Conservation (phyloP, 164 flowering plant species). For the Aristolochia californica region DNA sequence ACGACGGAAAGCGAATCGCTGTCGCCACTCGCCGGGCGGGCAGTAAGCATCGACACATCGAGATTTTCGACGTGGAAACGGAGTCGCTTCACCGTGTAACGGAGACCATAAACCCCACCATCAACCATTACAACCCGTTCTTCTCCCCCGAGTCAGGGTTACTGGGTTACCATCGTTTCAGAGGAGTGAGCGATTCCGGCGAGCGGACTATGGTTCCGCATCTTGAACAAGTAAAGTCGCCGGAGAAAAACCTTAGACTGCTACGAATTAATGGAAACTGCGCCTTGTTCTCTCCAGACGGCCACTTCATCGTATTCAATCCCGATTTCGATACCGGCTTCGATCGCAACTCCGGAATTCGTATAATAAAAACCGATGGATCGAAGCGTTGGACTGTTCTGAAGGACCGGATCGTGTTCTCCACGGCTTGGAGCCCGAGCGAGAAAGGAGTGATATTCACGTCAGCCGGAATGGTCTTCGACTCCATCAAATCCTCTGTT, state of each 20-base stretch:
- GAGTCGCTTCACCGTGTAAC: slow-evolving; percentile 40
- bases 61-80: slow-evolving; percentile 46
- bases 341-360: slow-evolving; percentile 27
- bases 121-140: slow-evolving; percentile 85
- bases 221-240: slow-evolving; percentile 44
- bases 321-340: slow-evolving; percentile 32
- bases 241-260: slow-evolving; percentile 36
- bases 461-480: slow-evolving; percentile 65
- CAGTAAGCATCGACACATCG: slow-evolving; percentile 51
- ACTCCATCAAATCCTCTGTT: slow-evolving; percentile 36
- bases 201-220: slow-evolving; percentile 45
- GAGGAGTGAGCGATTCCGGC: slow-evolving; percentile 36
- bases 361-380: slow-evolving; percentile 53
- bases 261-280: slow-evolving; percentile 53
- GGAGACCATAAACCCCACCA: slow-evolving; percentile 35
- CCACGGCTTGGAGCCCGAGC: slow-evolving; percentile 54
- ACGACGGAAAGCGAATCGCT: slow-evolving; percentile 38
- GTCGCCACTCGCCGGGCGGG: slow-evolving; percentile 66
- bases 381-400: slow-evolving; percentile 56
- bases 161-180: slow-evolving; percentile 74
- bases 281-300: slow-evolving; percentile 52
- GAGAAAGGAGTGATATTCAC: slow-evolving; percentile 57
- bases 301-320: slow-evolving; percentile 48
- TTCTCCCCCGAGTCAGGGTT: slow-evolving; percentile 44
- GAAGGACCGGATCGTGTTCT: slow-evolving; percentile 39